Base-by-base conservation (phyloP, 1,139 yeast genomes). In the Protomyces gravidus region DNA sequence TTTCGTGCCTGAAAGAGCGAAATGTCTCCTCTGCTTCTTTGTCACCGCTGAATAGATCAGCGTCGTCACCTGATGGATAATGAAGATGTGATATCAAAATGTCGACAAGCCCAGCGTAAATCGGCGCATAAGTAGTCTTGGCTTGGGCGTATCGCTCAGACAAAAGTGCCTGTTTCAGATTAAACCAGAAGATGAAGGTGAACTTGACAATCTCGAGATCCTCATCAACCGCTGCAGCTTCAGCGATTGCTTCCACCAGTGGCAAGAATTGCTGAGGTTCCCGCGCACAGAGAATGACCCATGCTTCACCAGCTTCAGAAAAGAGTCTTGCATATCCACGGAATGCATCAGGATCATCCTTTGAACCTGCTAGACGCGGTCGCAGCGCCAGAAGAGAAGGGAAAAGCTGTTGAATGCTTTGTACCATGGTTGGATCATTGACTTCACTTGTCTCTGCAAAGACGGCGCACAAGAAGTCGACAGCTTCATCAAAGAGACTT, bases 271-370 rank as follows among this genome's bases (percentile, higher is more conserved):
- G 80, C 52, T 74, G 73, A 0, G 97, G 95, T 62, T 80, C 76
- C 67, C 83, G 83, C 5, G 95, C 92, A 61, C 90, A 82, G 36
- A 87, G 76, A 36, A 87, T 87, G 71, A 89, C 94, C 98, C 98
- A 94, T 1, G 95, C 80, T 71, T 90, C 97, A 63, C 96, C 96
- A 1, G 97, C 95, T 67, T 89, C 96, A 19, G 90, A 88, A 70
- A 86, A 88, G 51, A 94, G 72, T 68, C 92, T 78, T 0, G 95
- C 82, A 63, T 86, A 75, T 25, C 88, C 84, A 62, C 86, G 84
- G 68, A 87, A 80, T 27, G 81, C 77, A 58, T 88, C 95, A 0
- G 82, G 77, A 69, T 88, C 95, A 64, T 84, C 85, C 61, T 73
- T 73, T 52, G 73, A 72, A 45, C 73, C 75, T 7, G 70, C 67